Conservation (phyloP, 768 basidiomycete genomes). For the Termitomyces sp. region DNA sequence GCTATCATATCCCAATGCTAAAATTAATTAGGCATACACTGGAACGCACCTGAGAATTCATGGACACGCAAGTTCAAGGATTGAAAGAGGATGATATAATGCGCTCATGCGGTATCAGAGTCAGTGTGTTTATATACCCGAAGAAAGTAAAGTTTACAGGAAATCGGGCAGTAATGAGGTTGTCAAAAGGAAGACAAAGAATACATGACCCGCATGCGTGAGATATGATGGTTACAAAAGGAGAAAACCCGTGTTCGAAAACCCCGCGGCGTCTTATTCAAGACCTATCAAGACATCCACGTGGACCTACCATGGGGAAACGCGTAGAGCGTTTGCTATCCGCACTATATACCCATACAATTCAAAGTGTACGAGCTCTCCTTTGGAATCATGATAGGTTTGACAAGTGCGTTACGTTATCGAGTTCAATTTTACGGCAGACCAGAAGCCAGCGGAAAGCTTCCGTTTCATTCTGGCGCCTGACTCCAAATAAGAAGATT, state of each 20-base stretch:
- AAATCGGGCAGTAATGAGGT: background rate
- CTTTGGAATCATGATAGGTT: background rate
- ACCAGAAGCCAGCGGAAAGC: too few species aligned
- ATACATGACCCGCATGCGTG: background rate
- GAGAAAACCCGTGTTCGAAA: background rate
- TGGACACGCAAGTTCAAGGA: background rate
- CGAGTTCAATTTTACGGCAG: too few species aligned
- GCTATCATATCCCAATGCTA: background rate
- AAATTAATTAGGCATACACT: background rate
- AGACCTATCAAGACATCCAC: background rate
- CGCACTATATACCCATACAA: background rate
- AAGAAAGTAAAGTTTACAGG: background rate
- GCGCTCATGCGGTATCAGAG: background rate
- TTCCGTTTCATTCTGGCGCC: too few species aligned
- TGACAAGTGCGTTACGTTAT: background rate
- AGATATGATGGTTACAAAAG: background rate
- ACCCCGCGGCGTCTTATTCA: background rate
- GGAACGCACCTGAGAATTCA: conserved; percentile 9
- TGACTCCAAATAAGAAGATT: too few species aligned
- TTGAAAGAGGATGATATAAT: background rate
- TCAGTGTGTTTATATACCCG: background rate
- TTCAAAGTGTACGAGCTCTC: background rate
- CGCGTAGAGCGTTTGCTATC: background rate
- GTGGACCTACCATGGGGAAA: background rate
- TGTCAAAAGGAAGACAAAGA: background rate